Evolutionary conservation across 1,284 basidiomycete genomes (phyloP).

Genomic region (Meira miltonrushii): DNA sequence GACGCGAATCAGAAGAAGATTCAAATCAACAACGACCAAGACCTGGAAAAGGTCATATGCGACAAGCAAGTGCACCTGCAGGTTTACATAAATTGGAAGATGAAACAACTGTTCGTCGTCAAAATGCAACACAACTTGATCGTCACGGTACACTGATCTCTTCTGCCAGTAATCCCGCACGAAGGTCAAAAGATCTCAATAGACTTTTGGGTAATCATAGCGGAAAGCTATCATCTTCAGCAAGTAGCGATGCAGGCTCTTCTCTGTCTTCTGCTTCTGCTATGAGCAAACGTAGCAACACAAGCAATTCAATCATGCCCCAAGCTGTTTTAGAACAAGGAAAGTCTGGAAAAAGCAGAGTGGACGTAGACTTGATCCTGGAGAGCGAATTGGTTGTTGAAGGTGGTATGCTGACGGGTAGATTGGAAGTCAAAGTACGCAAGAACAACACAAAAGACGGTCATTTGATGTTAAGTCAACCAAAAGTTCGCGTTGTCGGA

Average conservation of each 20-base stretch:
- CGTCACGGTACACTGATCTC: conserved; percentile 37
- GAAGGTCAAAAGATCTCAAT: conserved; percentile 36
- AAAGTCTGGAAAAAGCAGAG: conserved; percentile 60
- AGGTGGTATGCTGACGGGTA: conserved; percentile 70
- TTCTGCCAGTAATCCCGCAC: conserved; percentile 30
- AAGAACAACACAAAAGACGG: conserved; percentile 58
- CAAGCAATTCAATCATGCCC: not conserved
- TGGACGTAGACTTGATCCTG: conserved; percentile 76
- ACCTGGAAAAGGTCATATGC: not conserved
- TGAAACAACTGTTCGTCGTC: conserved; percentile 1
- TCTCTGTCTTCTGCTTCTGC: not conserved
- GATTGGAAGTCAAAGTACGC: conserved; percentile 66
- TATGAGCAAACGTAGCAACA: conserved; percentile 2
- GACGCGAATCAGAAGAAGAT: not conserved
- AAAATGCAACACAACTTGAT: conserved; percentile 21
- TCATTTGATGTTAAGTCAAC: conserved; percentile 66
- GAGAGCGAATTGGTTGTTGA: conserved; percentile 75
- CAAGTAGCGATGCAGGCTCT: not conserved
- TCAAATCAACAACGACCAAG: not conserved
- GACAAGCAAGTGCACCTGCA: not conserved
- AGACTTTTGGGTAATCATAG: conserved; percentile 28
- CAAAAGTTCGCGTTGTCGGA: conserved; percentile 78
- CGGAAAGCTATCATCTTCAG: conserved; percentile 2
- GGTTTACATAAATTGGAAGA: not conserved
- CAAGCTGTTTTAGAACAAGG: conserved; percentile 35